Conservation (phyloP, 805 yeast species). For the Metschnikowia vanudenii region DNA sequence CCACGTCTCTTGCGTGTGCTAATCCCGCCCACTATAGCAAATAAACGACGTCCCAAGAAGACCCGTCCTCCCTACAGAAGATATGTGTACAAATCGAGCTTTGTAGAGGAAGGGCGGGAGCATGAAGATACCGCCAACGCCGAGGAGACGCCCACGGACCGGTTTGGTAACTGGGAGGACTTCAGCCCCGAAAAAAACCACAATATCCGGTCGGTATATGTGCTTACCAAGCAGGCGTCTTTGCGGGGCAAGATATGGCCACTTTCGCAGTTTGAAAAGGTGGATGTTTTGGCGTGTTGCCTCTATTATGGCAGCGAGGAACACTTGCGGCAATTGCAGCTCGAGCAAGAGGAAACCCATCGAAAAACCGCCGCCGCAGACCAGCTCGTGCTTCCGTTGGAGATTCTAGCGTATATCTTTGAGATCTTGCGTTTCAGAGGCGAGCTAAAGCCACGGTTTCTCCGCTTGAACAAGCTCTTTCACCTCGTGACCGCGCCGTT, state of each 20-base stretch:
- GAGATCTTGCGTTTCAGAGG: constrained; percentile 30
- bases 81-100: constrained; percentile 56
- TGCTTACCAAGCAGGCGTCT: constrained; percentile 26
- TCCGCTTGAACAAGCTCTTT: constrained; percentile 62
- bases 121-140: constrained; percentile 9
- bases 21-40: constrained; percentile 55
- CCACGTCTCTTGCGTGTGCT: no score
- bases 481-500: constrained; percentile 60
- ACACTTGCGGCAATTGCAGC: constrained; percentile 18
- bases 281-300: constrained; percentile 44
- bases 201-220: constrained; percentile 34
- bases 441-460: constrained; percentile 44
- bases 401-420: constrained; percentile 32
- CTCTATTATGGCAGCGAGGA: constrained; percentile 27
- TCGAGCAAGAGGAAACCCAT: constrained; percentile 9
- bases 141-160: constrained; percentile 13
- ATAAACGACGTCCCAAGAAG: constrained; percentile 84
- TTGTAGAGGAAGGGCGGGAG: constrained; percentile 24
- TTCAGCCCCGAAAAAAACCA: constrained; percentile 26
- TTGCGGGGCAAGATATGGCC: constrained; percentile 45
- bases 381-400: constrained; percentile 34
- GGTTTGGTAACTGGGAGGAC: constrained; percentile 24
- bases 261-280: constrained; percentile 47
- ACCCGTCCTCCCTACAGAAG: constrained; percentile 74
- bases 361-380: constrained; percentile 12